Base-by-base conservation (phyloP, 768 basidiomycete species). In the Tylopilus rubrobrunneus region DNA sequence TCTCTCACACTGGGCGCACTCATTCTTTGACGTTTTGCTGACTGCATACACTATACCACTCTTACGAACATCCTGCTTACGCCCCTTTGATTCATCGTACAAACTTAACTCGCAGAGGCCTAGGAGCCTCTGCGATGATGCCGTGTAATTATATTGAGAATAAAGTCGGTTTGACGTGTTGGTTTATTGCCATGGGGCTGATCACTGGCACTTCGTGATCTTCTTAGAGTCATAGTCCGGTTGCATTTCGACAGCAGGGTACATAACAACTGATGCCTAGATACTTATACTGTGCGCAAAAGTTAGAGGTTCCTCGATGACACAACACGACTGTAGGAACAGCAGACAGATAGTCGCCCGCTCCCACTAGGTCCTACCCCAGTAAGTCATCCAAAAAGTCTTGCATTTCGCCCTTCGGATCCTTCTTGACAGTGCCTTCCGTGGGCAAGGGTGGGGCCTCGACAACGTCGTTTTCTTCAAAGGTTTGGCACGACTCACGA, bases 381-480 rank as follows among this genome's bases (percentile, higher is more conserved):
- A 89, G 62, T 4, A 89, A 64, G 36, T 87, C 85, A 55, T 89
- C 87, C 28, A 89, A 68, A 61, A 86, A 89, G 41, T 82, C 84
- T 67, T 89, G 79, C 84, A 89, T 83, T 49, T 82, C 76, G 36
- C 70, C 72, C 59, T 80, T 82, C n/a, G 77, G 72, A 45, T 66
- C 46, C 66, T 76, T 72, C 65, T 72, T 71, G 51, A 63, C 41
- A 5, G 49, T 14, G 19, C 34, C 39, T 23, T 74, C 74, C 0
- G 69, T 68, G 0, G 82, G 83, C 10, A 86, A 71, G 5, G 80
- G 80, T 1, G 84, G 84, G 0, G 83, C 81, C 49, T 81, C 80
- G 15, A 74, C 52, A 31, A 66, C 49, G 4, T 60, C 59, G 59
- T 63, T 68, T 64, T 65, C 76, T 74, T 58, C 52, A 49, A 5